Conservation (phyloP, 495 filamentous ascomycete genomes). For the Aspergillus bridgeri region DNA sequence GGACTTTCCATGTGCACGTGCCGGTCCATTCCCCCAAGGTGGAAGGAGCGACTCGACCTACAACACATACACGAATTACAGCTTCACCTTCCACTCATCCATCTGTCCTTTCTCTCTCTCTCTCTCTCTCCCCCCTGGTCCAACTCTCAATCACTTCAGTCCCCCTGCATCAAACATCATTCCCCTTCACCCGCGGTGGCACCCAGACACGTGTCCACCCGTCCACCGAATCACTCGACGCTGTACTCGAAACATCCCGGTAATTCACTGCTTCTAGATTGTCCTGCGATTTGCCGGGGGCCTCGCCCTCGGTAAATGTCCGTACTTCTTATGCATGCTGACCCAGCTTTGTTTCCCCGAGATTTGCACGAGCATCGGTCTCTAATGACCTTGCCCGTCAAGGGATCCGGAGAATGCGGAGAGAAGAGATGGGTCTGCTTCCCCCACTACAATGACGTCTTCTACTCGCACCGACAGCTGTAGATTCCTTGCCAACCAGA, state of each 20-base stretch:
- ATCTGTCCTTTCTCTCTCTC: slow-evolving; percentile 12
- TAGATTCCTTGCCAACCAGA: not conserved
- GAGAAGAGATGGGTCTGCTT: not conserved
- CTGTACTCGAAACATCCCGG: not conserved
- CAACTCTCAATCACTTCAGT: not conserved
- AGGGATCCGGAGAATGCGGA: not conserved
- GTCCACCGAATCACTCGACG: not conserved
- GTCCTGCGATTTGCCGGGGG: not conserved
- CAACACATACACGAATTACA: too few species aligned
- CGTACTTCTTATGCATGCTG: not conserved
- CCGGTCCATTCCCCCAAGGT: not conserved
- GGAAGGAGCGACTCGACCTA: not conserved
- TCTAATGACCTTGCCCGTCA: not conserved
- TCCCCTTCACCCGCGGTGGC: not conserved
- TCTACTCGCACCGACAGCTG: not conserved
- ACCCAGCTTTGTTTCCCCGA: not conserved
- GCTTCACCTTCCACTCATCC: too few species aligned
- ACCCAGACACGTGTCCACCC: not conserved
- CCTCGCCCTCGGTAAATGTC: not conserved
- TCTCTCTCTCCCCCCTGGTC: slow-evolving; percentile 9
- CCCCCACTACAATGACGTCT: not conserved
- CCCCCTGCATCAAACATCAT: not conserved
- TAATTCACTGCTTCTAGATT: not conserved
- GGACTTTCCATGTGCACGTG: too few species aligned
- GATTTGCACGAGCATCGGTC: not conserved